Evolutionary conservation across 768 basidiomycete genomes (phyloP).

Genomic region (Lepiota subincarnata): DNA sequence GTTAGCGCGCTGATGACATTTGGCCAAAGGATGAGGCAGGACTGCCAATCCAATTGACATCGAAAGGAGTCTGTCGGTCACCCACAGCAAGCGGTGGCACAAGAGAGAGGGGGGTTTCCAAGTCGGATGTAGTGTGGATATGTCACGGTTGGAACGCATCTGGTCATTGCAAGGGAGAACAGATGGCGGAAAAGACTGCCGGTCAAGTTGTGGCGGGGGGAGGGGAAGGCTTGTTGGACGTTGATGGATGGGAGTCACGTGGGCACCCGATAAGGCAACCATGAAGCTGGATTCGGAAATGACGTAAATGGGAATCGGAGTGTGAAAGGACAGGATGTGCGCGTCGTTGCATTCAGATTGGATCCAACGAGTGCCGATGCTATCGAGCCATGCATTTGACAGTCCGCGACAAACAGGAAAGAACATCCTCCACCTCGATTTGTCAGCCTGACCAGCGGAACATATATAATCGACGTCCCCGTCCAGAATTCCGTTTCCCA

Average conservation of each 20-base stretch:
- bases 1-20: background rate
- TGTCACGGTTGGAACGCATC: slow-evolving; percentile 14
- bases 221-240: slow-evolving; percentile 6
- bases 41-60: background rate
- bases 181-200: slow-evolving; percentile 13
- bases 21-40: background rate
- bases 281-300: slow-evolving; percentile 27
- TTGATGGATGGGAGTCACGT: slow-evolving; percentile 8
- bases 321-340: slow-evolving; percentile 19
- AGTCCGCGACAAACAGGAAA: slow-evolving; percentile 23
- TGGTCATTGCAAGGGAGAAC: slow-evolving; percentile 5
- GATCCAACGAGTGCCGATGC: slow-evolving; percentile 4
- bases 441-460: slow-evolving; percentile 34
- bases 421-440: slow-evolving; percentile 25
- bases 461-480: slow-evolving; percentile 31
- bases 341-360: slow-evolving; percentile 20
- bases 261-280: slow-evolving; percentile 23
- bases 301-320: slow-evolving; percentile 27
- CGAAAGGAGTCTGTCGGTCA: background rate
- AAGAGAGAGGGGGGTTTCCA: slow-evolving; percentile 3
- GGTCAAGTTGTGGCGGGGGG: slow-evolving; percentile 17
- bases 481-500: slow-evolving; percentile 24
- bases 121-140: slow-evolving; percentile 2
- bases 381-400: slow-evolving; percentile 11
- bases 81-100: background rate